phyloP scores from a whole-genome alignment of 2,329 filamentous ascomycete genomes.

The Nemania sp. region DNA sequence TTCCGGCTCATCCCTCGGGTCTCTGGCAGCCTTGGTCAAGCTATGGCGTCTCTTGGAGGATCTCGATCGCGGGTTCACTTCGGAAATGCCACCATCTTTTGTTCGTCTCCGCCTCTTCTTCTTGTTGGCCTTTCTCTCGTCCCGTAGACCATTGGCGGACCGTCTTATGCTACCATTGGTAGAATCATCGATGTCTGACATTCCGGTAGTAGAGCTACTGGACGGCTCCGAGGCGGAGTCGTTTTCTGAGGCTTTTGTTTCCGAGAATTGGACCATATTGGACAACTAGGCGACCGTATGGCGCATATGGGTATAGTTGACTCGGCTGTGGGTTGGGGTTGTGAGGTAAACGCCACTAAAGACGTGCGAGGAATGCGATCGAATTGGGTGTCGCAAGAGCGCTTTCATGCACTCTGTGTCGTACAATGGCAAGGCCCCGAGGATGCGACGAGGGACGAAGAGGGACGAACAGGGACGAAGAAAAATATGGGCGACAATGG shows the following conservation, averaged over 20 bases:
- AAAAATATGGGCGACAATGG: background rate
- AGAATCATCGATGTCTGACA: conserved; percentile 51
- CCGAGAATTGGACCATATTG: conserved; percentile 50
- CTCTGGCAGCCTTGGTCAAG: conserved; percentile 71
- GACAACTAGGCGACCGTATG: background rate
- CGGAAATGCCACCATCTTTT: conserved; percentile 48
- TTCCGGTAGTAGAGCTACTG: conserved; percentile 38
- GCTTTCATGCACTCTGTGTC: background rate
- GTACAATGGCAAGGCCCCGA: background rate
- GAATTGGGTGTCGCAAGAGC: background rate
- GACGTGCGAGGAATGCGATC: background rate
- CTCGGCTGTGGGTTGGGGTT: background rate
- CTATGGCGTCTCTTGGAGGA: conserved; percentile 62
- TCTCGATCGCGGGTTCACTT: conserved; percentile 49
- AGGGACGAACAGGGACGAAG: no score
- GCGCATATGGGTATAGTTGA: conserved; percentile 5
- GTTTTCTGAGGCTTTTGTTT: conserved; percentile 32
- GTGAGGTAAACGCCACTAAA: background rate
- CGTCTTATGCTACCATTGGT: conserved; percentile 44
- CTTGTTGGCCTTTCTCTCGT: conserved; percentile 51
- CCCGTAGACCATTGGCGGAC: conserved; percentile 34
- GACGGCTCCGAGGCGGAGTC: conserved; percentile 39
- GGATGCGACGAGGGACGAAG: background rate
- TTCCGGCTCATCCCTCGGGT: conserved; percentile 67
- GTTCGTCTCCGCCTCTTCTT: conserved; percentile 47